Conservation (phyloP, 2,329 filamentous ascomycete species). For the Talaromyces amestolkiae region DNA sequence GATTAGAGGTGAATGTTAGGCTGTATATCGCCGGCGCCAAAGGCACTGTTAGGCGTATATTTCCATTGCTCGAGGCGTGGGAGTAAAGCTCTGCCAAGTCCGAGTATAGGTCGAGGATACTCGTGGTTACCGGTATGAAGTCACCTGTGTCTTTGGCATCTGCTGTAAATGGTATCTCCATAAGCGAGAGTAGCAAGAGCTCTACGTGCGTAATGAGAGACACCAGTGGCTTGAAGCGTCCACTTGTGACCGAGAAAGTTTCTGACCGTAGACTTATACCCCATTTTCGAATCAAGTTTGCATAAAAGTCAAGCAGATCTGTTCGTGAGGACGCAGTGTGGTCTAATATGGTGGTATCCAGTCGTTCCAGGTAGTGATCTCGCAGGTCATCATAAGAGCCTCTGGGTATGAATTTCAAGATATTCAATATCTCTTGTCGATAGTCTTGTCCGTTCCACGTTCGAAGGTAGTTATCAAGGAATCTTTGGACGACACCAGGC, state of each 20-base stretch:
- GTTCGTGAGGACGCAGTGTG: constrained; percentile 52
- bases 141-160: constrained; percentile 17
- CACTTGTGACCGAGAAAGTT: constrained; percentile 25
- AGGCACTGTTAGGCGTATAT: constrained; percentile 67
- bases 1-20: constrained; percentile 64
- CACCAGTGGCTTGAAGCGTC: constrained; percentile 33
- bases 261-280: constrained; percentile 34
- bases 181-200: constrained; percentile 57
- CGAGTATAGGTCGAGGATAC: constrained; percentile 68
- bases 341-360: constrained; percentile 43
- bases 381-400: constrained; percentile 36
- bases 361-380: constrained; percentile 35
- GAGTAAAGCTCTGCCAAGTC: constrained; percentile 58
- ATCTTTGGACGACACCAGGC: constrained; percentile 32
- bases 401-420: constrained; percentile 35
- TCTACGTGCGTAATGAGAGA: constrained; percentile 53
- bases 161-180: constrained; percentile 51
- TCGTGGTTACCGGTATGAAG: constrained; percentile 44
- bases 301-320: constrained; percentile 66
- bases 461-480: constrained; percentile 52
- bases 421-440: constrained; percentile 40
- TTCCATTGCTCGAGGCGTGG: constrained; percentile 50
- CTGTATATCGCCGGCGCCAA: constrained; percentile 67
- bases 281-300: constrained; percentile 60
- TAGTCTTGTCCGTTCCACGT: constrained; percentile 63